Base-by-base conservation (phyloP, 2,329 filamentous ascomycete genomes). In the Cladosporium colombiae region DNA sequence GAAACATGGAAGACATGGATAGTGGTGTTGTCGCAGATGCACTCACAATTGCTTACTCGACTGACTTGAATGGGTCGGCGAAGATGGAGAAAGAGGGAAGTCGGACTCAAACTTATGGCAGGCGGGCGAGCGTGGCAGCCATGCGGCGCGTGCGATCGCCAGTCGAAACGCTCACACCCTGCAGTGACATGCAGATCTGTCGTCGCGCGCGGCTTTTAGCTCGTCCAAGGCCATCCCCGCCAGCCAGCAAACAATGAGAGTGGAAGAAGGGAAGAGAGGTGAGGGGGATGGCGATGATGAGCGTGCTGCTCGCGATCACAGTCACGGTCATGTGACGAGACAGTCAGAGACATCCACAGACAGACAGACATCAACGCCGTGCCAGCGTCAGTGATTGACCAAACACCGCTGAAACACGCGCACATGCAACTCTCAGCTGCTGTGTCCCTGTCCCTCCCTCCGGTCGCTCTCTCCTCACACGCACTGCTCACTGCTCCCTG, bases 181-280 rank as follows among this genome's bases (percentile, higher is more conserved):
- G 55, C 55, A 57, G 31, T 57, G 53, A 57, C 53, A 33, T 37
- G 53, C 53, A 57, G 53, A 57, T 57, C 33, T 21, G n/a, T n/a
- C 31, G n/a, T 10, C 31, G 50, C 50, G 18, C n/a, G 2, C 16
- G 31, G 53, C 53, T 33, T 53, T 53, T 29, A 21, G 50, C 27
- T 13, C 27, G 5, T n/a, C 37, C 2, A 0, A 6, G 18, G 2
- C 21, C 21, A 55, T 56, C 25, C 52, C 49, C 49, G 23, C 49
- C 49, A 27, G 49, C 23, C 1, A 1, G 7, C 2, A 44, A 44
- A n/a, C 18, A 44, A 44, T n/a, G 37, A n/a, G 37, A 44, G 37
- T 44, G 5, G 37, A 44, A 44, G 8, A 3, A 44, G 18, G 18
- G 6, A 21, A 8, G 23, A 7, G 2, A 14, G 5, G 18, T 8